Base-by-base conservation (phyloP, 805 yeast species). In the Candida parachauliodes region DNA sequence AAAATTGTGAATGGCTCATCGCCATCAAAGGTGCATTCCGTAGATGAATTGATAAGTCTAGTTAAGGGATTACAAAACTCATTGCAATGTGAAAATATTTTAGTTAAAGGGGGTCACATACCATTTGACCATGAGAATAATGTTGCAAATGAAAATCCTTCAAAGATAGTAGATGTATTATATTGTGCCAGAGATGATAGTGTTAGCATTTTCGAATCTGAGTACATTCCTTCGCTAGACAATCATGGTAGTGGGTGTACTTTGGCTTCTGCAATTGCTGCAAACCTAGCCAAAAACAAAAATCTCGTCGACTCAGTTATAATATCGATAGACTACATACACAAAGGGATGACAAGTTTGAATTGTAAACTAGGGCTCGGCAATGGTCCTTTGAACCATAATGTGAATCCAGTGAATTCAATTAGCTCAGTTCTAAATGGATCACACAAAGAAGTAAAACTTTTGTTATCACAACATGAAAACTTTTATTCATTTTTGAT, bases 191-290 rank as follows among this genome's bases (percentile, higher is more conserved):
- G 50, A 1, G 47, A 50, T 2, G 62, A 64, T 10, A 44, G 50
- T 2, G 54, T 61, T 32, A 62, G 71, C 0, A 49, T 77, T 1
- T 79, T 69, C 51, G 68, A 65, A 36, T 79, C 82, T 14, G 59
- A 55, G 1, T 70, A 52, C 38, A 52, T 71, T 3, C 50, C 61
- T 5, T 65, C 88, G 0, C 56, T 59, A 2, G 76, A 81, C 50
- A 78, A 86, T 1, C 96, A 88, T 56, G 96, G 96, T 9, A 86
- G 96, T 3, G 96, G 96, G 1, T 88, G 96, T 59, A 84, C 96
- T 0, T 65, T 88, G 35, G 79, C 94, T 0, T 80, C 95, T 0
- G 72, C 95, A 0, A 81, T 88, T 44, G 81, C 93, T 0, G 79
- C 93, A 2, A 77, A 83, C 47, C 48, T 87, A 18, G 89, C 95